Base-by-base conservation (phyloP, 805 yeast genomes). In the Candida corydali region DNA sequence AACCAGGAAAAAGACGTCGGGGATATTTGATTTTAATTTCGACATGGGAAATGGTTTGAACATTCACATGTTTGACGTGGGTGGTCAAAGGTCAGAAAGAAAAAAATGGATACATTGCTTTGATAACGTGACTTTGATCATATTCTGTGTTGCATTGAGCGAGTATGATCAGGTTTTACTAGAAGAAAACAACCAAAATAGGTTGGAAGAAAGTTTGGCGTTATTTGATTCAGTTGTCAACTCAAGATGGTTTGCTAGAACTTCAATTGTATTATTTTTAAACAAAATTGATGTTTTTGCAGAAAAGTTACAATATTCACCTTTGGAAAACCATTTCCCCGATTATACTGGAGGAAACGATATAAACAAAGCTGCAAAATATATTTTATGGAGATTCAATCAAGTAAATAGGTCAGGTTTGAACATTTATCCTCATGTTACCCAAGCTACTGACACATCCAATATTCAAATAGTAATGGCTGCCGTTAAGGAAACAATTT, bases 101-200 rank as follows among this genome's bases (percentile, higher is more conserved):
- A 86, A 85, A 53, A 91, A 93, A 60, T 93, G 98, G 98, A 88
- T 93, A 43, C 94, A 93, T 61, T 86, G 96, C 54, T 93, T 93
- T 51, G 96, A 88, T 58, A 87, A 88, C 49, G 96, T 89, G 23
- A 84, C 96, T 0, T 70, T 85, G 32, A 82, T 89, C 34, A 86
- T 89, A 41, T 89, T 88, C 55, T 88, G 96, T 59, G 96, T 88
- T 16, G 88, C 97, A 0, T 61, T 89, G 37, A 80, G 91, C 2
- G 97, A 89, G 55, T 89, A 89, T 54, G 96, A 89, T 57, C 96
- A 88, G 61, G 81, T 77, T 3, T 62, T 89, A 41, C 60, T 86
- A 40, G 97, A 86, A 58, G 88, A 85, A 42, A 70, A 76, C 26
- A 66, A 71, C n/a, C 84, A 78, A 47, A 86, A 85, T 55, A 69